Evolutionary conservation across 2,329 filamentous ascomycete genomes (phyloP).

Genomic region (Penicillium oxalicum): DNA sequence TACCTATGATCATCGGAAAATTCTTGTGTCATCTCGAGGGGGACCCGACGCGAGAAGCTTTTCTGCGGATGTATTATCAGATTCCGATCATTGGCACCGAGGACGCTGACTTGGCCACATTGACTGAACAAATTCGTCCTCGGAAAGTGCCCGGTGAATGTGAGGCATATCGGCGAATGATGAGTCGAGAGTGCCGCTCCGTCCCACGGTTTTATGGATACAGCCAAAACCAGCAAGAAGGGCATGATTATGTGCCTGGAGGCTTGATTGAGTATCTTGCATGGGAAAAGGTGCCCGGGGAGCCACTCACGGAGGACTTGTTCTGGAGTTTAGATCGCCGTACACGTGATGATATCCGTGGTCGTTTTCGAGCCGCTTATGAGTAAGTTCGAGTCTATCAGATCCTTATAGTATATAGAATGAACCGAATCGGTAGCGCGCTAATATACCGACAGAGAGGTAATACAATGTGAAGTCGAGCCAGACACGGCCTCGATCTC

Average conservation of each 20-base stretch:
- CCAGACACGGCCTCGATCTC: too few species aligned
- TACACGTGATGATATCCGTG: slow-evolving; percentile 7
- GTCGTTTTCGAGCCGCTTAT: slow-evolving; percentile 8
- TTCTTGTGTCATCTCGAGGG: slow-evolving; percentile 10
- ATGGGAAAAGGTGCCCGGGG: slow-evolving; percentile 10
- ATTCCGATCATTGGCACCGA: not conserved
- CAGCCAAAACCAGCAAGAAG: not conserved
- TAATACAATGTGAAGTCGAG: too few species aligned
- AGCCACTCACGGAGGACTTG: slow-evolving; percentile 5
- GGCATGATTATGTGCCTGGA: slow-evolving; percentile 7
- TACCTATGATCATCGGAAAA: slow-evolving; percentile 10
- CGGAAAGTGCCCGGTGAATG: not conserved
- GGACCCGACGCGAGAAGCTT: slow-evolving; percentile 5
- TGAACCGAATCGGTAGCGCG: too few species aligned
- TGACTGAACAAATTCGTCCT: not conserved
- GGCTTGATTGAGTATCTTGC: slow-evolving; percentile 11
- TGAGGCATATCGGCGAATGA: not conserved
- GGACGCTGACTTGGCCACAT: not conserved
- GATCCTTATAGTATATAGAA: too few species aligned
- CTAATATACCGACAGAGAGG: too few species aligned
- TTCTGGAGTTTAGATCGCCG: slow-evolving; percentile 9
- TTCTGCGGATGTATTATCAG: not conserved
- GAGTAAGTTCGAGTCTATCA: not conserved
- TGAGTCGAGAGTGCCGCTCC: not conserved
- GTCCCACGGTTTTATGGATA: not conserved